Conservation (phyloP, 371 early-diverging fungal species). For the Rhizomucor pusillus region DNA sequence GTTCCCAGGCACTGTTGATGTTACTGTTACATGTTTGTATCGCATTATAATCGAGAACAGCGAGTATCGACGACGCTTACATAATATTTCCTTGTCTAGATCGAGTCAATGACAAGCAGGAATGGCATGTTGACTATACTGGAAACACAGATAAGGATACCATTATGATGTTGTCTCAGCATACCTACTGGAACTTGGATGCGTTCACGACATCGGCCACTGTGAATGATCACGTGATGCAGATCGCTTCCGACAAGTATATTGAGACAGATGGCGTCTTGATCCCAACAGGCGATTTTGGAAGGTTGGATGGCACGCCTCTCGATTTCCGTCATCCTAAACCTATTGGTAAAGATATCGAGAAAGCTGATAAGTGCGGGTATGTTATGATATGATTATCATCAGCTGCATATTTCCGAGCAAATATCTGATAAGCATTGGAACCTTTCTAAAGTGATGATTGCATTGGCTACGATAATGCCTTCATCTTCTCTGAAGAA, state of each 20-base stretch:
- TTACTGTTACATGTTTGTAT: conserved; percentile 15
- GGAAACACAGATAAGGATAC: conserved; percentile 15
- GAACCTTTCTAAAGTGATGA: conserved; percentile 6
- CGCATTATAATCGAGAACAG: too few relatives aligned
- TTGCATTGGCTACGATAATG: conserved; percentile 29
- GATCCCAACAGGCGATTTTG: conserved; percentile 20
- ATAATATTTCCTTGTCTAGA: conserved; percentile 1
- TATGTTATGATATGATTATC: conserved; percentile 1
- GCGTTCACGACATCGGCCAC: conserved; percentile 19
- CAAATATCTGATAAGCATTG: too few relatives aligned
- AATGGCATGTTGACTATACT: conserved; percentile 21
- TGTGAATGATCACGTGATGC: conserved; percentile 19
- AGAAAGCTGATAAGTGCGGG: conserved; percentile 17
- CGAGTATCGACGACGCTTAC: neutral
- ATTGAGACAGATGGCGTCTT: conserved; percentile 12
- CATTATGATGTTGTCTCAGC: conserved; percentile 21
- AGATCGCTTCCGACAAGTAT: conserved; percentile 20
- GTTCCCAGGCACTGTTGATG: conserved; percentile 18
- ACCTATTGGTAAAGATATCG: conserved; percentile 18
- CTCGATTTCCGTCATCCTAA: conserved; percentile 20
- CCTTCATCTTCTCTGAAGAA: conserved; percentile 26
- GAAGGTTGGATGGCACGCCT: conserved; percentile 12
- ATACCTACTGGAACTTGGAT: conserved; percentile 22
- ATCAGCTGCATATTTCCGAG: too few relatives aligned
- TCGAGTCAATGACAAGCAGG: conserved; percentile 15